Conservation (phyloP, 345 rosid genomes). For the Excoecaria agallocha region DNA sequence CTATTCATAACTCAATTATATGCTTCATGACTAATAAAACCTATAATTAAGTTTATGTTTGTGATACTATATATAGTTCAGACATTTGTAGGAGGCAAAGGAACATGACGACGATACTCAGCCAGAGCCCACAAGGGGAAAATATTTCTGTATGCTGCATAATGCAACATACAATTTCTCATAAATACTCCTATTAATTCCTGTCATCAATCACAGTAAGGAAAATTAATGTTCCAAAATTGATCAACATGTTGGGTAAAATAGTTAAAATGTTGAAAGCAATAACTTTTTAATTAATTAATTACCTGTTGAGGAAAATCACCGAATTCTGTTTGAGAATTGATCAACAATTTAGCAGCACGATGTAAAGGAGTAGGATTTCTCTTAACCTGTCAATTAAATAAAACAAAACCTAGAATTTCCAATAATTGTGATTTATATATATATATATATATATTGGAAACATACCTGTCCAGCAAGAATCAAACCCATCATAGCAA, state of each 20-base stretch:
- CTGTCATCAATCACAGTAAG: not conserved
- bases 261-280: no score
- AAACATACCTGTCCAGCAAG: conserved; percentile 17
- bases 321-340: conserved; percentile 17
- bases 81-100: not conserved
- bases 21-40: no score
- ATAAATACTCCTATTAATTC: conserved; percentile 7
- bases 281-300: not conserved
- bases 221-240: not conserved
- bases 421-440: no score
- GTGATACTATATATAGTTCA: not conserved
- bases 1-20: no score
- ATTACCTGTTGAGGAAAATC: conserved; percentile 25
- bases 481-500: conserved; percentile 29
- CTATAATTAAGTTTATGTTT: no score
- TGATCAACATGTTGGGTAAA: no score
- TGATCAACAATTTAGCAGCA: conserved; percentile 14
- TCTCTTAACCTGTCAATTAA: not conserved
- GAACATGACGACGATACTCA: conserved; percentile 7
- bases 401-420: not conserved
- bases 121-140: conserved; percentile 25
- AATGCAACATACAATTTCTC: conserved; percentile 23
- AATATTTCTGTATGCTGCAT: conserved; percentile 10
- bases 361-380: conserved; percentile 14
- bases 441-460: no score